Evolutionary conservation across 2,329 filamentous ascomycete species (phyloP).

Genomic region (Fusarium palustre): DNA sequence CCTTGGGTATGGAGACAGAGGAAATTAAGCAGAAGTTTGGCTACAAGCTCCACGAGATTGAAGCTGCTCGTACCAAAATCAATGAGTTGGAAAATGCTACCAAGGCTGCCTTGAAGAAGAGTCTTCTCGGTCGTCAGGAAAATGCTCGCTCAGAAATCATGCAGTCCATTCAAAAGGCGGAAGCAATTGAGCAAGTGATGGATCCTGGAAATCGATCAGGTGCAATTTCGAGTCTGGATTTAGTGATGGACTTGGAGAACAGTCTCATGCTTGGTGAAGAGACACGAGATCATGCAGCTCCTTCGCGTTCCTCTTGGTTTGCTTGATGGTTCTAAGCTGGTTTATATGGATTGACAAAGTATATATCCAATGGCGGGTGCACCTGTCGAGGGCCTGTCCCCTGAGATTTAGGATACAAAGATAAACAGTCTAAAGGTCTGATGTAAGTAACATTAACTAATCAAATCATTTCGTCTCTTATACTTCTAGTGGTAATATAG

Average conservation of each 20-base stretch:
- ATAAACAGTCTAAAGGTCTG: too few relatives aligned
- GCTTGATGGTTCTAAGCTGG: too few relatives aligned
- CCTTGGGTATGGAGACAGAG: background rate
- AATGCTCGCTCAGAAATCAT: background rate
- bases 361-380: too few relatives aligned
- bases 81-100: background rate
- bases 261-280: background rate
- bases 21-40: rapidly evolving
- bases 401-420: too few relatives aligned
- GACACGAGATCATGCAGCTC: rapidly evolving
- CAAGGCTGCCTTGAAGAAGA: rapidly evolving
- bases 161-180: background rate
- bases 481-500: too few relatives aligned
- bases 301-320: background rate
- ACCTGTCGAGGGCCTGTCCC: too few relatives aligned
- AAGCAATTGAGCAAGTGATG: background rate
- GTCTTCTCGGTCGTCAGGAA: background rate
- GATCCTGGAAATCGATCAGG: background rate
- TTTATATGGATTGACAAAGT: background rate
- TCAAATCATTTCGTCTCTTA: too few relatives aligned
- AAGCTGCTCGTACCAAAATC: background rate
- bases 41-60: background rate
- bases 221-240: background rate
- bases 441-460: too few relatives aligned
- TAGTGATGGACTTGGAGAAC: slow-evolving; percentile 5